Evolutionary conservation across 2,329 filamentous ascomycete species (phyloP), one percentile per base, ranked within the genome.

Genomic region (Aspergillus tamarii): DNA sequence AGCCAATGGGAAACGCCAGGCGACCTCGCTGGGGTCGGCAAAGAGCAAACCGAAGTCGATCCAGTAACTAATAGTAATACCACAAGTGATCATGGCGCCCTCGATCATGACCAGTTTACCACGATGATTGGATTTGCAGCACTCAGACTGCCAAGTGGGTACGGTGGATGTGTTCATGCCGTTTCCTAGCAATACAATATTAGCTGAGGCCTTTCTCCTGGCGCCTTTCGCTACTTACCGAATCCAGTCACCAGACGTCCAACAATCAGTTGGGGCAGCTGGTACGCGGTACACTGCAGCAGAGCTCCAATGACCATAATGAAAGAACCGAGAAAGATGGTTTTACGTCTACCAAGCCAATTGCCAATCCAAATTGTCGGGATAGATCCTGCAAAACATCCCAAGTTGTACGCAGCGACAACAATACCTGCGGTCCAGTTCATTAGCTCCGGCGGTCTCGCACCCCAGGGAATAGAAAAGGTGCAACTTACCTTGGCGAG

Each of bases 1-100:
- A 9, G 82, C 84, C 57, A 87, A 81, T 0, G 85, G 85, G 64
- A 87, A 84, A 55, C 85, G 79, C 85, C 85, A 87, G 23, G 82
- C 74, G n/a, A 82, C 75, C 11, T 78, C 77, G 56, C 66, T 80
- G 6, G 80, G 79, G 59, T 83, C 83, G n/a, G 84, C 72, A 72
- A 85, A 86, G 9, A 83, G 83, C 61, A 85, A 82, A 12, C 82
- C 82, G 58, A 84, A 80, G 66, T 85, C 82, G 65, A 84, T 76
- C 83, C 83, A 83, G 75, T 84, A 82, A 60, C 78, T 80, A 61
- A 84, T 75, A 66, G 81, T 83, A 61, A 84, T 81, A 65, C 83
- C 83, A 60, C 81, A 82, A 19, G 83, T 83, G 61, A 84, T 85
- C 66, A 85, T 73, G 41, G 82, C 76, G 43, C 84, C 83, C 72